Base-by-base conservation (phyloP, 2,329 filamentous ascomycete species). In the Pyricularia pennisetigena region DNA sequence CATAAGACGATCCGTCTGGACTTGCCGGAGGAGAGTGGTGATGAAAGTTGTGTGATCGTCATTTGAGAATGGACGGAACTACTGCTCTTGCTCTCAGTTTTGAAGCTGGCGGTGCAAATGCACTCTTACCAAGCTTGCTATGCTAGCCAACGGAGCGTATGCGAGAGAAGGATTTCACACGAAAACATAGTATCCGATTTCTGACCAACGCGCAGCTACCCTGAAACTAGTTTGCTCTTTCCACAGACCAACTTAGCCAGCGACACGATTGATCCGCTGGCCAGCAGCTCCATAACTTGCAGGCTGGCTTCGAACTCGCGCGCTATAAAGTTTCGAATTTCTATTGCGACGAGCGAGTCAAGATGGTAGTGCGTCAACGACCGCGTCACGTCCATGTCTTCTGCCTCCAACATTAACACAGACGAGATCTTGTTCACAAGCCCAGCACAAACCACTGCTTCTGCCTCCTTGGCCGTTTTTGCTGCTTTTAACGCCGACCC, bases 241-340 rank as follows among this genome's bases (percentile, higher is more conserved):
- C 66, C 70, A 24, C 69, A 70, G 20, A 71, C 70, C 7, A 70
- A 69, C 70, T 70, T 71, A 41, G 70, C 64, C 66, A 71, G 65
- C 24, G 69, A 69, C 68, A 70, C 66, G 63, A 2, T 82, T 30
- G 78, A 81, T 2, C 83, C 82, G 70, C 81, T 83, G 8, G 80
- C 82, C 62, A 86, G 74, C 70, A 87, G 74, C 72, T 87, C 84
- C 68, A 86, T 74, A 0, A 86, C 83, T 74, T 86, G 82, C 72
- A 86, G 73, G 69, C 81, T 83, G 16, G 81, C 78, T 73, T 83
- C 77, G 69, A 82, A 79, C 73, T 82, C 81, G 68, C 81, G 79
- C 16, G 80, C 81, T 67, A 84, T 81, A 76, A 81, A 84, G 74
- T 83, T 83, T 24, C 82, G 80, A 67, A 83, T 77, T 74, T 83